Evolutionary conservation across 1,139 yeast genomes (phyloP).

Genomic region (Lodderomyces beijingensis): DNA sequence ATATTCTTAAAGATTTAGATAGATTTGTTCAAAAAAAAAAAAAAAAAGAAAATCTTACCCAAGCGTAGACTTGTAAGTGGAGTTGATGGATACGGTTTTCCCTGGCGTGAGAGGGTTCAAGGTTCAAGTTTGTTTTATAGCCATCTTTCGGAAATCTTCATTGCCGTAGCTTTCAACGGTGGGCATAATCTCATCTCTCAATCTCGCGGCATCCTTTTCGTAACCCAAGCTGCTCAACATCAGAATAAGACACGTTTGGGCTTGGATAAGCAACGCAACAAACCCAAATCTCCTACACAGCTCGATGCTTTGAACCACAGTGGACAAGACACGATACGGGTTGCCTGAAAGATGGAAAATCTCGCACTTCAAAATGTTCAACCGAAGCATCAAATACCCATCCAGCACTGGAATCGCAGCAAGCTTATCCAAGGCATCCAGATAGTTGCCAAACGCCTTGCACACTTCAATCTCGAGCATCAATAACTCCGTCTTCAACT

Average conservation of each 20-base stretch:
- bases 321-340: conserved; percentile 38
- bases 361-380: conserved; percentile 41
- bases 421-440: conserved; percentile 34
- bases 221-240: conserved; percentile 33
- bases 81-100: no score
- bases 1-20: no score
- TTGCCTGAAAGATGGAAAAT: conserved; percentile 35
- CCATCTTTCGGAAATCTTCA: conserved; percentile 26
- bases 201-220: conserved; percentile 30
- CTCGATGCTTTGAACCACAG: conserved; percentile 42
- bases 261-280: conserved; percentile 35
- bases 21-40: no score
- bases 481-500: conserved; percentile 25
- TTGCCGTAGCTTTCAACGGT: conserved; percentile 31
- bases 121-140: no score
- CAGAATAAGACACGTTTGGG: conserved; percentile 34
- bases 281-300: conserved; percentile 40
- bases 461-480: conserved; percentile 29
- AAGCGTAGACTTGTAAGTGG: no score
- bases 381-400: conserved; percentile 35
- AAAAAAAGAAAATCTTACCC: no score
- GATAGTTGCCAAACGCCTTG: conserved; percentile 23
- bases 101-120: no score
- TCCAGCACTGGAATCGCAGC: conserved; percentile 19
- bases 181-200: conserved; percentile 38